Conservation (phyloP, 768 basidiomycete genomes). For the Artomyces pyxidatus region DNA sequence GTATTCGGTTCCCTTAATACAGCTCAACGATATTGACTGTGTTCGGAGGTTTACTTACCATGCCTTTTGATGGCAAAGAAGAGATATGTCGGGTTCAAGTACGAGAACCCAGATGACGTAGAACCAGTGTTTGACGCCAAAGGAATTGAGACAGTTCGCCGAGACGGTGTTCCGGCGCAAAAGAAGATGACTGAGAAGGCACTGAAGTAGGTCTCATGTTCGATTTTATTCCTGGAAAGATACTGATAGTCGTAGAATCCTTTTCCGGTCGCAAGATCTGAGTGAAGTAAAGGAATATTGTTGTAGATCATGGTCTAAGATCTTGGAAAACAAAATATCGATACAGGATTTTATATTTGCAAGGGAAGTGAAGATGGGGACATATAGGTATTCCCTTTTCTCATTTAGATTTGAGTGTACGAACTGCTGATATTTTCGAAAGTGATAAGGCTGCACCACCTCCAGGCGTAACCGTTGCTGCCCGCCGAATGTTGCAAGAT, state of each 20-base stretch:
- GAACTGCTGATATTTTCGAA: not conserved
- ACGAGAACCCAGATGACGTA: conserved; percentile 71
- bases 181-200: conserved; percentile 88
- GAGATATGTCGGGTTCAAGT: conserved; percentile 96
- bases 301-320: conserved; percentile 72
- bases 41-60: conserved; percentile 81
- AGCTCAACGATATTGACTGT: not conserved
- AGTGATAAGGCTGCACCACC: conserved; percentile 84
- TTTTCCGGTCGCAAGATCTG: conserved; percentile 87
- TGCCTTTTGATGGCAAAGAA: conserved; percentile 98
- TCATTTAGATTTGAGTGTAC: not conserved
- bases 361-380: conserved; percentile 89
- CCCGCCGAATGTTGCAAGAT: conserved; percentile 63
- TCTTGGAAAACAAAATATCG: conserved; percentile 72
- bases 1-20: conserved; percentile 35
- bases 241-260: conserved; percentile 42
- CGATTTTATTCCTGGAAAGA: no score
- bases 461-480: conserved; percentile 87
- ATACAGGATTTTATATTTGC: conserved; percentile 94
- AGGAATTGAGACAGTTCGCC: conserved; percentile 92
- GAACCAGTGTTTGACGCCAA: conserved; percentile 90
- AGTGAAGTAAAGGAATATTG: conserved; percentile 88
- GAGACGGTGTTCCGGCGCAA: conserved; percentile 88
- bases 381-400: conserved; percentile 58
- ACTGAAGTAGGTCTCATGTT: conserved; percentile 63